Evolutionary conservation across 1,284 basidiomycete genomes (phyloP), one percentile per base, ranked within the genome.

Genomic region (Sanguinoderma infundibulare): DNA sequence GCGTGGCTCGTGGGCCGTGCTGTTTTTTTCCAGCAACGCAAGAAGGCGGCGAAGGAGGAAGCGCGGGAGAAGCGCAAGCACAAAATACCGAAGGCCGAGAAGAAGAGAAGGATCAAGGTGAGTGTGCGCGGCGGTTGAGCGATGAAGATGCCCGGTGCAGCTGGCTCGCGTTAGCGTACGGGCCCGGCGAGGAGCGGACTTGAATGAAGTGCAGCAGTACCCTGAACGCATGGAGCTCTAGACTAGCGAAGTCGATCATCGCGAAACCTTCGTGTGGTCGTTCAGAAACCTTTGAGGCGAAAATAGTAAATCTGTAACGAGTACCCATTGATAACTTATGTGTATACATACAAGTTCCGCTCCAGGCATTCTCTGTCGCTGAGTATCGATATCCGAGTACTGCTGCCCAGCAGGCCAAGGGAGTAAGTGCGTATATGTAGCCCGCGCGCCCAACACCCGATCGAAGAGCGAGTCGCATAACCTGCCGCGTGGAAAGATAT

Each of bases 31-130:
- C 73, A 96, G 93, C 93, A 95, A 75, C 87, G 96, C 10, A 96
- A 98, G 76, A 92, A 94, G 73, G 89, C 90, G 12, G 86, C 85
- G 34, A 98, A 98, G 74, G 91, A 90, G 66, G 92, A 93, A 74
- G 88, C 90, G 55, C 85, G 91, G 69, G 95, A 98, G 78, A 93
- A 87, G 76, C 84, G 96, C 63, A 94, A 95, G 75, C 82, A 86
- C 67, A 98, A 98, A 79, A 95, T 98, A 82, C 92, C 94, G 55
- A 98, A 98, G 76, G 86, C 89, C 40, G 94, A 96, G 77, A 98
- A 98, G 81, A 92, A 93, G 77, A 84, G 87, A 53, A 84, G 86
- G 66, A 83, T 98, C 67, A 97, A 94, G 77, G 81, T 81, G 68
- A 73, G 79, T 28, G 72, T 75, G 20, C 71, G 73, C 14, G 68